Conservation (phyloP, 2,329 filamentous ascomycete genomes). For the Aspergillus jensenii region DNA sequence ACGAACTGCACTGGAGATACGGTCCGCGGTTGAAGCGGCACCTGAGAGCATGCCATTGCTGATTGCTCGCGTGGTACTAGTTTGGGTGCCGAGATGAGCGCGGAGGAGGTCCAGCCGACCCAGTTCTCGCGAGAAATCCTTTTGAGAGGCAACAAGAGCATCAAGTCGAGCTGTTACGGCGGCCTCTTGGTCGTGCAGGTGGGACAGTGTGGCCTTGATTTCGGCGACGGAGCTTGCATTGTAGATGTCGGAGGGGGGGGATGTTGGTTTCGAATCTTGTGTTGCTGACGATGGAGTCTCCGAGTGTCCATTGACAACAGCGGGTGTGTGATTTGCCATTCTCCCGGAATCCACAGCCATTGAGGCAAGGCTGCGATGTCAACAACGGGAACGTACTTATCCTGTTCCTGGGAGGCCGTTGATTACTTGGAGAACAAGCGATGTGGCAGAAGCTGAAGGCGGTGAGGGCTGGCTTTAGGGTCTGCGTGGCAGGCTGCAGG, state of each 20-base stretch:
- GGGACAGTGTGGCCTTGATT: slow-evolving; percentile 72
- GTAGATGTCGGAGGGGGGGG: slow-evolving; percentile 51
- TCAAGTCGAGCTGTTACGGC: slow-evolving; percentile 73
- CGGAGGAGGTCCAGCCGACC: slow-evolving; percentile 84
- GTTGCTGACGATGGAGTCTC: slow-evolving; percentile 5
- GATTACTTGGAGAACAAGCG: slow-evolving; percentile 6
- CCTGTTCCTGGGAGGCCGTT: neutral
- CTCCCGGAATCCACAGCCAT: slow-evolving; percentile 3
- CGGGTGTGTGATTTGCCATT: slow-evolving; percentile 21
- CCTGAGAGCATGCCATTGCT: slow-evolving; percentile 88
- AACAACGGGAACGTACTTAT: neutral
- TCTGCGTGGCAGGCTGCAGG: neutral
- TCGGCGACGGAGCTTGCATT: slow-evolving; percentile 74
- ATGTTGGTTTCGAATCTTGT: slow-evolving; percentile 11
- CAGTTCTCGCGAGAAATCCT: slow-evolving; percentile 82
- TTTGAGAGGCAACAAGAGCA: slow-evolving; percentile 75
- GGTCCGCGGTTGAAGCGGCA: slow-evolving; percentile 79
- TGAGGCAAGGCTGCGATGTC: neutral
- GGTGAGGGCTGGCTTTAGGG: neutral
- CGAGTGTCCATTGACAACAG: slow-evolving; percentile 29
- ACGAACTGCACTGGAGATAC: slow-evolving; percentile 83
- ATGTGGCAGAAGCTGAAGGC: slow-evolving; percentile 10
- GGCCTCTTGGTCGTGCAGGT: slow-evolving; percentile 74
- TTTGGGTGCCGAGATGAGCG: slow-evolving; percentile 83
- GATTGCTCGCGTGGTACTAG: slow-evolving; percentile 76